A percentile compares a stretch with the other conserved stretches of the same genome.
Evolutionary conservation across 257 asterid species (phyloP).

Genomic region (Solanum paucissectum): DNA sequence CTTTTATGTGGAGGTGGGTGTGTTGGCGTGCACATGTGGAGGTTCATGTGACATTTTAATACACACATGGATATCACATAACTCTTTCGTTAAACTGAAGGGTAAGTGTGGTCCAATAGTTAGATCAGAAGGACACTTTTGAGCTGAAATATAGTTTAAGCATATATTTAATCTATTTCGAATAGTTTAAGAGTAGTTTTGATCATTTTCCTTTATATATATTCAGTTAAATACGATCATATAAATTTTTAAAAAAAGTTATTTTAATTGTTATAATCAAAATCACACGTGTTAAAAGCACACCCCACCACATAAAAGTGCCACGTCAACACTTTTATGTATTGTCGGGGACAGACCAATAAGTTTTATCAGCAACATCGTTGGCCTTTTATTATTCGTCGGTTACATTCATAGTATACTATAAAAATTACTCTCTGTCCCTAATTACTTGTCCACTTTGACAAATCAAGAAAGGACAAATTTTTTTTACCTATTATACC

Average conservation of each 20-base stretch:
- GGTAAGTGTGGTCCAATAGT: background rate
- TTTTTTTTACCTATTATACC: no score
- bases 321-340: background rate
- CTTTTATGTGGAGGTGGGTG: no score
- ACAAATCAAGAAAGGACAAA: no score
- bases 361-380: background rate
- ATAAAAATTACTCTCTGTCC: background rate
- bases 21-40: no score
- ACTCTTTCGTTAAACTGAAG: background rate
- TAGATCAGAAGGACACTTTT: no score
- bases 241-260: no score
- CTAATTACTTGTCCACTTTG: no score
- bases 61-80: no score
- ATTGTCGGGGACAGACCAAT: background rate
- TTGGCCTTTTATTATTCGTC: background rate
- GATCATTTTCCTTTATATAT: rapidly evolving
- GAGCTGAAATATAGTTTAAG: no score
- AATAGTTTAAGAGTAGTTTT: rapidly evolving
- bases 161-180: no score
- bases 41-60: no score
- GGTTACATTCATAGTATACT: background rate
- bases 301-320: background rate
- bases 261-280: background rate
- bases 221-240: background rate
- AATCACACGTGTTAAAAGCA: background rate